Percentiles rank a stretch among this genome's conserved stretches.
phyloP scores from a whole-genome alignment of 306 rosid species.

The Clitoria ternatea region DNA sequence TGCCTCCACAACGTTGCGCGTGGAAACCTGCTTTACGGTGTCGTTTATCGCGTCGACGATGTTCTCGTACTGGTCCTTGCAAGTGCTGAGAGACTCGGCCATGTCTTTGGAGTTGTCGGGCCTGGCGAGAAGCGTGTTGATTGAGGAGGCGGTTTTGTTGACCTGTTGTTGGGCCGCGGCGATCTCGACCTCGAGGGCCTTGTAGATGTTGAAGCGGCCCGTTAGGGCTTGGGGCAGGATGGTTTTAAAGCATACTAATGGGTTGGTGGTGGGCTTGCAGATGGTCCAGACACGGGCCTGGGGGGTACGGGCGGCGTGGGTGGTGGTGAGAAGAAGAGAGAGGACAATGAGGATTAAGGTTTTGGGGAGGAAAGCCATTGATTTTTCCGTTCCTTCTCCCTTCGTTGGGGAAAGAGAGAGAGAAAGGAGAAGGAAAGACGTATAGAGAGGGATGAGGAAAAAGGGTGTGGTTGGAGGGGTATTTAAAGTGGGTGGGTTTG shows the following conservation, averaged over 20 bases:
- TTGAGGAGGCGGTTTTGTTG: too few relatives aligned
- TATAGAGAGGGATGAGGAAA: not conserved
- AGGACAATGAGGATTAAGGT: not conserved
- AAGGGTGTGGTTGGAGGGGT: not conserved
- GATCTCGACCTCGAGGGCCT: not conserved
- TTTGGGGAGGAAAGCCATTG: slow-evolving; percentile 10
- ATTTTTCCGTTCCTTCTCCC: not conserved
- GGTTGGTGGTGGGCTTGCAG: not conserved
- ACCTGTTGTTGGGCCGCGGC: not conserved
- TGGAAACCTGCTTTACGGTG: fast-evolving
- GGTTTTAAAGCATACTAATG: not conserved
- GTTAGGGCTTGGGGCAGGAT: not conserved
- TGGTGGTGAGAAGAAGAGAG: not conserved
- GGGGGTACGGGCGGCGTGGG: not conserved
- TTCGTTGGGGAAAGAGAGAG: too few relatives aligned
- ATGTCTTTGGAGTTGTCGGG: fast-evolving
- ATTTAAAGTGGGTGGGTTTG: not conserved
- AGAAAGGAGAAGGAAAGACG: not conserved
- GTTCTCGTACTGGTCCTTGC: not conserved
- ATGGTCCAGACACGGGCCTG: not conserved
- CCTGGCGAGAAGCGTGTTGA: not conserved
- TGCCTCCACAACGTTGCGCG: not conserved
- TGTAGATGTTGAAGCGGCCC: not conserved
- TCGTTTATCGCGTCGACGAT: not conserved
- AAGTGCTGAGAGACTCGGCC: fast-evolving